These are phyloP conservation scores for Colletotrichum sp. DNA, from an alignment of 2,329 filamentous ascomycete species.

Conservation along the genomic window DNA sequence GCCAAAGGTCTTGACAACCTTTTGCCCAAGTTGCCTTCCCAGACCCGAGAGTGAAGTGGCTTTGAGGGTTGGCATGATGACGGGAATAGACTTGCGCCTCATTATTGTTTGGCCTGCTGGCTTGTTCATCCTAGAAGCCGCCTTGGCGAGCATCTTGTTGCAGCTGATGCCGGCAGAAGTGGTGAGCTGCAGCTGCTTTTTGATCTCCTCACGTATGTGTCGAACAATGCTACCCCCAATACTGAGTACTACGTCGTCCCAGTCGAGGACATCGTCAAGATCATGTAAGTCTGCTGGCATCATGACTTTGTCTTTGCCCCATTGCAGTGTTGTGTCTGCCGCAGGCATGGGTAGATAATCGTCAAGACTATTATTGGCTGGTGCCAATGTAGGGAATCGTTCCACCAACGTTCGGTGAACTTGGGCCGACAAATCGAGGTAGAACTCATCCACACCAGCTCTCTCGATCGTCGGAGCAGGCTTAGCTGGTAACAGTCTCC, in stretches of 20 bases:
- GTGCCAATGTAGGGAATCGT: background rate
- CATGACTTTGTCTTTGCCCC: background rate
- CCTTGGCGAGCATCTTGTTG: background rate
- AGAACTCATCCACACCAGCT: background rate
- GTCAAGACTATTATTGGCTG: background rate
- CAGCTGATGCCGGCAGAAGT: background rate
- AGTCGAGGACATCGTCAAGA: background rate
- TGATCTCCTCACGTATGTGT: background rate
- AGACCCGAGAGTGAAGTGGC: background rate
- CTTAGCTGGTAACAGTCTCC: background rate
- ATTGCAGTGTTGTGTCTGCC: background rate
- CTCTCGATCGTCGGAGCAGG: background rate
- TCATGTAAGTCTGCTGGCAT: accelerated
- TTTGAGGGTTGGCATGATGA: background rate
- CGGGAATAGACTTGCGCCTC: background rate
- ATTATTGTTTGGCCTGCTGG: background rate
- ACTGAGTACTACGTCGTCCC: background rate
- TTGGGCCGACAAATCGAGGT: background rate
- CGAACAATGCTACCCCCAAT: background rate
- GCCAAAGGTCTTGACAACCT: background rate
- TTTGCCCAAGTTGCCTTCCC: background rate
- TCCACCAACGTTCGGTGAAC: background rate
- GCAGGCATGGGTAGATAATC: background rate
- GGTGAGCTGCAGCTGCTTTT: background rate
- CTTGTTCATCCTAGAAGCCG: background rate